phyloP scores from a whole-genome alignment of 2,329 filamentous ascomycete species.

The Huntiella bhutanensis region DNA sequence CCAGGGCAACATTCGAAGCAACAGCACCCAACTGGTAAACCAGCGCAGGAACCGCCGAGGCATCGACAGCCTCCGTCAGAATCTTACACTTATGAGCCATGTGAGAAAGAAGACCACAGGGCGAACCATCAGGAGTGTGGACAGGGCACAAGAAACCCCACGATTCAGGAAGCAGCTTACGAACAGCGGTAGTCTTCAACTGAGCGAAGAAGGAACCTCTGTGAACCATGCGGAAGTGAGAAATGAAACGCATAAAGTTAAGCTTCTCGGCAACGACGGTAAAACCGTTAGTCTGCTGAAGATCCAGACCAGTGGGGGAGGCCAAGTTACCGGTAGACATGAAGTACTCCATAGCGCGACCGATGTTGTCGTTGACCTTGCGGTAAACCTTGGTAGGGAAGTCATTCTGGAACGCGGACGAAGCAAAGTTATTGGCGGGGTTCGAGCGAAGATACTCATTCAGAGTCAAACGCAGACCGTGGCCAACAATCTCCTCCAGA shows the following conservation, averaged over 20 bases:
- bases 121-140: conserved; percentile 88
- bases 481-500: conserved; percentile 67
- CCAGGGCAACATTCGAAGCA: conserved; percentile 54
- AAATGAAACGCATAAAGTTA: conserved; percentile 96
- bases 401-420: conserved; percentile 58
- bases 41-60: conserved; percentile 52
- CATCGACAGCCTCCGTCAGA: conserved; percentile 55
- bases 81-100: conserved; percentile 88
- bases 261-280: conserved; percentile 97
- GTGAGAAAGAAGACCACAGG: conserved; percentile 89
- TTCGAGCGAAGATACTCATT: conserved; percentile 37
- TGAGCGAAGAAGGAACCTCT: conserved; percentile 97
- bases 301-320: conserved; percentile 76
- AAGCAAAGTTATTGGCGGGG: conserved; percentile 53
- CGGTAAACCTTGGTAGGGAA: conserved; percentile 62
- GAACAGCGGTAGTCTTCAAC: conserved; percentile 87
- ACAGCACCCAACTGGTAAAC: conserved; percentile 65
- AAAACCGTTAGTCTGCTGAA: conserved; percentile 88
- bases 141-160: conserved; percentile 98
- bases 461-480: conserved; percentile 30
- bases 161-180: conserved; percentile 86
- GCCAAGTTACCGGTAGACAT: conserved; percentile 86
- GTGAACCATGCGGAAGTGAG: conserved; percentile 97
- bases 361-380: conserved; percentile 74
- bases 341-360: conserved; percentile 80